These are phyloP conservation scores for Gossypium davidsonii DNA, from an alignment of 441 rosid genomes.

Conservation along the genomic window DNA sequence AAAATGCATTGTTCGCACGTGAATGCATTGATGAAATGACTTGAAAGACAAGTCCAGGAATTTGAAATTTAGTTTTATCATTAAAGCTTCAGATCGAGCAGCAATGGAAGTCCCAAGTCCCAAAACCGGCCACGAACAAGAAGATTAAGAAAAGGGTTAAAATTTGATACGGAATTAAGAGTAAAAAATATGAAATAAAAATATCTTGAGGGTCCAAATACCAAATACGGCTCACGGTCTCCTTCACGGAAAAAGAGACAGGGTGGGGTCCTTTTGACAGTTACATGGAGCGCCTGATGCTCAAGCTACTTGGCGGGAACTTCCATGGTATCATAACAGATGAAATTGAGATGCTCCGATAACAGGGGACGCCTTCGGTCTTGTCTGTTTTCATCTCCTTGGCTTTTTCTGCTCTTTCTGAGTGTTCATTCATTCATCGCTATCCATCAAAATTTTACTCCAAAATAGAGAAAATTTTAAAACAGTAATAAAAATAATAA, in stretches of 20 bases:
- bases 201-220: neutral
- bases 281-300: neutral
- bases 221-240: neutral
- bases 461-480: neutral
- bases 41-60: neutral
- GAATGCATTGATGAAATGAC: neutral
- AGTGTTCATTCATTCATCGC: neutral
- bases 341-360: neutral
- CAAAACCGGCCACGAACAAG: neutral
- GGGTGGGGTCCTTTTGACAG: neutral
- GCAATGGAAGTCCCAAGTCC: neutral
- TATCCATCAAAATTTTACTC: neutral
- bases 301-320: conserved; percentile 16
- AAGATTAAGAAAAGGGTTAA: neutral
- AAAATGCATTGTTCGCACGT: neutral
- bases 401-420: neutral
- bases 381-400: neutral
- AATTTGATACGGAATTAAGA: neutral
- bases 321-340: neutral
- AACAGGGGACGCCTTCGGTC: neutral
- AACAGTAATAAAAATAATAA: neutral
- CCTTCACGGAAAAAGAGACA: neutral
- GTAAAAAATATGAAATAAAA: neutral
- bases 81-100: conserved; percentile 6
- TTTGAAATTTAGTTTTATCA: conserved; percentile 30